Evolutionary conservation across 73 alveolate species (phyloP), one percentile per base, ranked within the genome.

Genomic region (Uronychia binucleata): DNA sequence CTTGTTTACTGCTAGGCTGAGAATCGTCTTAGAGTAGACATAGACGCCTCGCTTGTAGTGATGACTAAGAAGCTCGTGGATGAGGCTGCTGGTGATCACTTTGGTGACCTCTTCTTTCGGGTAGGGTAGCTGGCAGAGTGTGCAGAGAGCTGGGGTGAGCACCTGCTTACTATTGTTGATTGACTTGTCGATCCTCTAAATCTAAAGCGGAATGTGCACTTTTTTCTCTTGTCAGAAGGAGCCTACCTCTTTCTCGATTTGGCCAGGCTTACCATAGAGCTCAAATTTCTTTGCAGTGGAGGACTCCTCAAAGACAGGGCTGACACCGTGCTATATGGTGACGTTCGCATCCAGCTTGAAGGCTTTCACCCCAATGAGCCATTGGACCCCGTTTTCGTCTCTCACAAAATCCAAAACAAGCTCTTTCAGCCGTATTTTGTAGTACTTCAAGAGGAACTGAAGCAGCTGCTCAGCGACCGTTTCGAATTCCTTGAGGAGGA

Each of bases 1-100:
- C n/a, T n/a, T n/a, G n/a, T n/a, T 46, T 46, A 46, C 67, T 11
- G 67, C 67, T 11, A 46, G 5, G 19, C n/a, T 19, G n/a, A 46
- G 19, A 11, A 46, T 5, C 19, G 67, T 11, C 5, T 46, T 5
- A 19, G 67, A 46, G 19, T 46, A 46, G 5, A 79, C 32, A 77
- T 78, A 88, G 0, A 88, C 74, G 0, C 94, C 94, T 82, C 94
- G 0, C 57, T 88, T 88, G 60, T 88, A 78, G n/a, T 58, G 60
- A 59, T 88, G 94, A 25, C 46, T 76, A 74, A 59, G 74, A 1
- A 88, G 57, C 28, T 82, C 82, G 0, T 34, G 19, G 0, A 88
- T 88, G 91, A 88, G 82, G 57, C 83, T 88, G 75, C 74, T 33
- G 25, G 94, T 88, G n/a, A 88, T 85, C n/a, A 67, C 32, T 31